phyloP scores from a whole-genome alignment of 805 yeast genomes.

The Schwanniomyces pseudopolymorphus region DNA sequence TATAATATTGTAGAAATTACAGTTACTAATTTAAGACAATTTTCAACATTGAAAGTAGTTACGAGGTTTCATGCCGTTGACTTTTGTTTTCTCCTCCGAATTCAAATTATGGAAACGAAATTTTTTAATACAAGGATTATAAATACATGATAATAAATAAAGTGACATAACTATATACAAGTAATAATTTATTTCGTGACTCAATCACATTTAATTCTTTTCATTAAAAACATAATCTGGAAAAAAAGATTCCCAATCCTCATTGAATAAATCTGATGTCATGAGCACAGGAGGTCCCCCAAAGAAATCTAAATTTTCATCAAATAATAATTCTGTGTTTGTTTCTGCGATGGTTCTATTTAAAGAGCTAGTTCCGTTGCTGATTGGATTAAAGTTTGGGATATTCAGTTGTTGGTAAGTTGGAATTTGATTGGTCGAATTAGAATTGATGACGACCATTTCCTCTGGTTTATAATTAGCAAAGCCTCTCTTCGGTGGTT shows the following conservation, averaged over 20 bases:
- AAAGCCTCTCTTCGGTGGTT: not conserved
- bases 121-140: not conserved
- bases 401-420: not conserved
- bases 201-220: conserved; percentile 6
- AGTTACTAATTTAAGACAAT: too few species aligned
- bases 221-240: conserved; percentile 43
- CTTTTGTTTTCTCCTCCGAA: too few species aligned
- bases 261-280: conserved; percentile 48
- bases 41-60: too few species aligned
- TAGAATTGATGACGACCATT: not conserved
- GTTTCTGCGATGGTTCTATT: conserved; percentile 10
- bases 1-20: too few species aligned
- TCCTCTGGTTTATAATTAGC: not conserved
- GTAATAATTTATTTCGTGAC: not conserved
- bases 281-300: conserved; percentile 55
- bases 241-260: conserved; percentile 51
- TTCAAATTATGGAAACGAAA: too few species aligned
- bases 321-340: conserved; percentile 20
- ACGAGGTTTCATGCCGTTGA: too few species aligned
- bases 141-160: not conserved
- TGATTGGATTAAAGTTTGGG: not conserved
- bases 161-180: not conserved
- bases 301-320: conserved; percentile 37
- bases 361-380: not conserved
- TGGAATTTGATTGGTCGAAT: not conserved